A percentile compares a stretch with the other conserved stretches of the same genome.
phyloP scores from a whole-genome alignment of 1,284 basidiomycete genomes.

The Calocybe gambosa region DNA sequence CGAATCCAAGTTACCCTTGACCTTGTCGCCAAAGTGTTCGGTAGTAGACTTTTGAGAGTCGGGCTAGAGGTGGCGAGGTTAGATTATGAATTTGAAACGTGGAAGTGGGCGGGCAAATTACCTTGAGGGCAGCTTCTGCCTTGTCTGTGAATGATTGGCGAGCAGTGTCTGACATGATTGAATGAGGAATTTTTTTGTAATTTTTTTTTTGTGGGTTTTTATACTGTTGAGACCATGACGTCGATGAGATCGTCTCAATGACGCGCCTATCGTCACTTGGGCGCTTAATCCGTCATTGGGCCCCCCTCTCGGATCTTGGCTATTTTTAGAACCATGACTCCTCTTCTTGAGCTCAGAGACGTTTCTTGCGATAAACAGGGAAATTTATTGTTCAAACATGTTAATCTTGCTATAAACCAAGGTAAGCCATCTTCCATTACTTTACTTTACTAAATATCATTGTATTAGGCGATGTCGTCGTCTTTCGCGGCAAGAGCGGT shows the following conservation, averaged over 20 bases:
- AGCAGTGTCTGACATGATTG: slow-evolving; percentile 37
- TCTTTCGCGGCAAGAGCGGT: slow-evolving; percentile 73
- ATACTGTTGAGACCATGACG: no score
- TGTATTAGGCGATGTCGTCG: slow-evolving; percentile 51
- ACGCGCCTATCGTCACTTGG: not conserved
- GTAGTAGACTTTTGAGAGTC: slow-evolving; percentile 49
- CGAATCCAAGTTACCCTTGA: slow-evolving; percentile 41
- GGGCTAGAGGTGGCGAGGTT: slow-evolving; percentile 27
- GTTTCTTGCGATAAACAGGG: slow-evolving; percentile 39
- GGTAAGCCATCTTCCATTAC: slow-evolving; percentile 21
- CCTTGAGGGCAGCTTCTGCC: slow-evolving; percentile 40
- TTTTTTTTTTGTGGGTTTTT: not conserved
- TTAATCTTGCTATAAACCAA: slow-evolving; percentile 57
- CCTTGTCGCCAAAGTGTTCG: slow-evolving; percentile 48
- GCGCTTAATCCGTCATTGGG: not conserved
- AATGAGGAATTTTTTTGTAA: not conserved
- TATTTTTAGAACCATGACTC: not conserved
- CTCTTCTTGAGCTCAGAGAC: slow-evolving; percentile 37
- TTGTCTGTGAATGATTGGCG: slow-evolving; percentile 53
- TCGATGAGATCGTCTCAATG: not conserved
- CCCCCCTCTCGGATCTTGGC: no score
- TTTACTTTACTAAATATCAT: not conserved
- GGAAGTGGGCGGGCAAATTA: slow-evolving; percentile 9
- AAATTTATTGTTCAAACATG: slow-evolving; percentile 45
- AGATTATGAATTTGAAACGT: not conserved